phyloP scores from a whole-genome alignment of 2,329 filamentous ascomycete species.

The Magnaporthiopsis incrustans region DNA sequence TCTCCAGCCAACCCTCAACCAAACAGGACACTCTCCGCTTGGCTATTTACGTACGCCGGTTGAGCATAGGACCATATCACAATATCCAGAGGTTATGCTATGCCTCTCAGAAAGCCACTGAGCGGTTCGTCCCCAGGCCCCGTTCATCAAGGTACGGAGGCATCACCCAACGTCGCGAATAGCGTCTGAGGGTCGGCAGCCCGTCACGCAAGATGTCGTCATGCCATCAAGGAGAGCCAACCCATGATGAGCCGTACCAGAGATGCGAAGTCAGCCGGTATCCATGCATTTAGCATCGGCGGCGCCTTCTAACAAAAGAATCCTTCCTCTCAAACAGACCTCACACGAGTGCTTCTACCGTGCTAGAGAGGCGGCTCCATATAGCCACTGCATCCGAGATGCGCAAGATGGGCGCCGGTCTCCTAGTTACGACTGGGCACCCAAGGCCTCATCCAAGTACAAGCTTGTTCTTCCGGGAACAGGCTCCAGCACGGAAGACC shows the following conservation, averaged over 20 bases:
- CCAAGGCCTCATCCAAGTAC: not conserved
- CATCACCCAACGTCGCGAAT: not conserved
- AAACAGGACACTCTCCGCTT: not conserved
- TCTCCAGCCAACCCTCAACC: not conserved
- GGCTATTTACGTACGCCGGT: not conserved
- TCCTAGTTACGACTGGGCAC: too few species aligned
- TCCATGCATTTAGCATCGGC: not conserved
- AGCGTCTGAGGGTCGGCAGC: not conserved
- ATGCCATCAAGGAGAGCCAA: too few species aligned
- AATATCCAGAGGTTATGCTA: too few species aligned
- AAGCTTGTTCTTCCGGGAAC: not conserved
- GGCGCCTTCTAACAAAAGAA: not conserved
- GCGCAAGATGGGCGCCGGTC: too few species aligned
- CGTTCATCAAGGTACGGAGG: too few species aligned
- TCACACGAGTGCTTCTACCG: not conserved
- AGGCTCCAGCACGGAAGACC: not conserved
- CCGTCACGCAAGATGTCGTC: too few species aligned
- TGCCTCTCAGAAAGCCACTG: too few species aligned
- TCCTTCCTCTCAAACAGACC: not conserved
- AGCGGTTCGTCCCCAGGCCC: too few species aligned
- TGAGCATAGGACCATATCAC: not conserved
- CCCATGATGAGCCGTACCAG: not conserved
- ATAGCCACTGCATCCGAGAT: too few species aligned
- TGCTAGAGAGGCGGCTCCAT: not conserved
- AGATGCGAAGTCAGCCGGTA: not conserved